Conservation (phyloP, 2,329 filamentous ascomycete species). For the Colletotrichum godetiae region DNA sequence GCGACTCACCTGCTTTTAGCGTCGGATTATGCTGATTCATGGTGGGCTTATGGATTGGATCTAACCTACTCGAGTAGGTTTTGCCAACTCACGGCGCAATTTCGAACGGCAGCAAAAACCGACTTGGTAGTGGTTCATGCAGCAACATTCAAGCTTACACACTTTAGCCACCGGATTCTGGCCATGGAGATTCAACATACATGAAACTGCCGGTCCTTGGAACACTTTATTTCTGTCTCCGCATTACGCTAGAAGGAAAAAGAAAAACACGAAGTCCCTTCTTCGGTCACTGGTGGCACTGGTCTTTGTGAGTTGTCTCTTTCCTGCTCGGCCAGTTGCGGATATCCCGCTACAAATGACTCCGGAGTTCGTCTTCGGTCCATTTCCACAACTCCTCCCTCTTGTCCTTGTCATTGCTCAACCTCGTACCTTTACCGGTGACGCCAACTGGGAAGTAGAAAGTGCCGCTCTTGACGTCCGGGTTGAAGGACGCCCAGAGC, state of each 20-base stretch:
- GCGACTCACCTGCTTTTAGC: not conserved
- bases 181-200: slow-evolving; percentile 8
- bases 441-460: slow-evolving; percentile 49
- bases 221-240: slow-evolving; percentile 9
- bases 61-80: not conserved
- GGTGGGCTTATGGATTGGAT: not conserved
- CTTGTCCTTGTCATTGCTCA: slow-evolving; percentile 41
- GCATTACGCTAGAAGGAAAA: slow-evolving; percentile 7
- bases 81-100: slow-evolving; percentile 3
- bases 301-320: no score
- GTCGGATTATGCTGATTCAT: not conserved
- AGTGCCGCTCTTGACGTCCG: slow-evolving; percentile 41
- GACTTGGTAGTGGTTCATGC: slow-evolving; percentile 21
- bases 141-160: not conserved
- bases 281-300: not conserved
- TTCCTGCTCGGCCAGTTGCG: slow-evolving; percentile 1
- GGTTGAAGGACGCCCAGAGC: slow-evolving; percentile 46
- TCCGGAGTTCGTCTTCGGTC: slow-evolving; percentile 47
- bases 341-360: slow-evolving; percentile 17
- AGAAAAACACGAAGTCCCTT: not conserved
- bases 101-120: slow-evolving; percentile 18
- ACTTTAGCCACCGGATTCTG: not conserved
- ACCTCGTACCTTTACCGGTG: slow-evolving; percentile 36
- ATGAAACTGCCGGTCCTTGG: slow-evolving; percentile 12
- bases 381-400: slow-evolving; percentile 48